Evolutionary conservation across 2,329 filamentous ascomycete species (phyloP).

Genomic region (Allantophomopsis lycopodina): DNA sequence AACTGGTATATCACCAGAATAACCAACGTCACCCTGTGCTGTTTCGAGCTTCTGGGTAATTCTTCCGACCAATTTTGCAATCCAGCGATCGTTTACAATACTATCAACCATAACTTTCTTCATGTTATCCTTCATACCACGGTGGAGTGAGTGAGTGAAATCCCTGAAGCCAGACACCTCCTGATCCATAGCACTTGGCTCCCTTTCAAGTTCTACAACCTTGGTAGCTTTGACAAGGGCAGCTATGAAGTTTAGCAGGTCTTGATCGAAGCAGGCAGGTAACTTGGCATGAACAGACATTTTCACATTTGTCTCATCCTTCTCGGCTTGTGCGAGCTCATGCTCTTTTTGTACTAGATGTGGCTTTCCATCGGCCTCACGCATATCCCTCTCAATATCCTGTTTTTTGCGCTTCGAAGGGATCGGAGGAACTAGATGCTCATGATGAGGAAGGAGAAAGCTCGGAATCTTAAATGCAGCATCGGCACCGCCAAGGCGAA

Average conservation of each 20-base stretch:
- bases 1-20: constrained; percentile 31
- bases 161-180: constrained; percentile 16
- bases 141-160: constrained; percentile 15
- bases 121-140: constrained; percentile 26
- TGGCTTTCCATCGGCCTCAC: constrained; percentile 27
- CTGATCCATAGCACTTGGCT: constrained; percentile 15
- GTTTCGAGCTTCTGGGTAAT: constrained; percentile 31
- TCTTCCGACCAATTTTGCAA: constrained; percentile 36
- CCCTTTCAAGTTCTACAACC: constrained; percentile 36
- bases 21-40: constrained; percentile 34
- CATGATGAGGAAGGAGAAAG: constrained; percentile 37
- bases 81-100: constrained; percentile 38
- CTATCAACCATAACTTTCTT: constrained; percentile 29
- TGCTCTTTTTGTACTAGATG: constrained; percentile 24
- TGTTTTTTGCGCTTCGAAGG: constrained; percentile 20
- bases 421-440: constrained; percentile 31
- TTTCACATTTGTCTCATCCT: constrained; percentile 32
- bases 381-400: constrained; percentile 22
- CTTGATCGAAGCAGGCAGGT: constrained; percentile 33
- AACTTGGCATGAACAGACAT: constrained; percentile 32
- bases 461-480: constrained; percentile 31
- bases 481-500: constrained; percentile 34
- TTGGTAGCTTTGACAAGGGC: constrained; percentile 43
- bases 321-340: constrained; percentile 23
- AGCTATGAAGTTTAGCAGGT: constrained; percentile 36